A percentile compares a stretch with the other conserved stretches of the same genome.
Conservation (phyloP, 2,329 filamentous ascomycete genomes). For the Cytospora leucostoma region DNA sequence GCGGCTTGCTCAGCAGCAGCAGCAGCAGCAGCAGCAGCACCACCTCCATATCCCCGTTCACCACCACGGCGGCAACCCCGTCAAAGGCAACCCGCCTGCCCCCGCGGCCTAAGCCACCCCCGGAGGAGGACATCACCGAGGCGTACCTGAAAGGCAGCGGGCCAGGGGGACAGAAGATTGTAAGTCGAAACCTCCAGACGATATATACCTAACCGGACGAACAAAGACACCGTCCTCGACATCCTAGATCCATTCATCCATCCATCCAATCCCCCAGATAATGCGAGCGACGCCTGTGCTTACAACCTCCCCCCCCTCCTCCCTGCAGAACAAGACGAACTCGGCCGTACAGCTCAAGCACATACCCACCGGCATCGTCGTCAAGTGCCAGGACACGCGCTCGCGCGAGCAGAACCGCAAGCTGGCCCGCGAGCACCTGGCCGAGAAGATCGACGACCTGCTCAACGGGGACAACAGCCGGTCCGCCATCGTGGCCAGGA, state of each 20-base stretch:
- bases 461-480: slow-evolving; percentile 71
- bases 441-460: slow-evolving; percentile 71
- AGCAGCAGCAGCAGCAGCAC: no score
- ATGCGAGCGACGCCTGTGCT: not conserved
- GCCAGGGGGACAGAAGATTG: slow-evolving; percentile 94
- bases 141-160: slow-evolving; percentile 88
- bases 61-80: slow-evolving; percentile 34
- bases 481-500: slow-evolving; percentile 62
- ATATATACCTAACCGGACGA: no score
- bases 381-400: slow-evolving; percentile 92
- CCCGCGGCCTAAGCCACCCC: slow-evolving; percentile 69
- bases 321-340: slow-evolving; percentile 82
- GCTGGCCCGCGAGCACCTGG: slow-evolving; percentile 76
- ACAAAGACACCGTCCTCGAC: no score
- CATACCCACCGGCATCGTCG: slow-evolving; percentile 83
- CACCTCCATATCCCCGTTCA: slow-evolving; percentile 33
- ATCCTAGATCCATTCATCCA: no score
- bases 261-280: no score
- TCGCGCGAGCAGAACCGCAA: slow-evolving; percentile 85
- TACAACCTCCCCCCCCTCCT: slow-evolving; percentile 2
- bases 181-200: slow-evolving; percentile 44
- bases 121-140: slow-evolving; percentile 79
- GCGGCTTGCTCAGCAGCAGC: no score
- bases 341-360: slow-evolving; percentile 94
- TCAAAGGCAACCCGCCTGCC: slow-evolving; percentile 63